Base-by-base conservation (phyloP, 352 stramenopile species). In the Thalassiosira hispida region DNA sequence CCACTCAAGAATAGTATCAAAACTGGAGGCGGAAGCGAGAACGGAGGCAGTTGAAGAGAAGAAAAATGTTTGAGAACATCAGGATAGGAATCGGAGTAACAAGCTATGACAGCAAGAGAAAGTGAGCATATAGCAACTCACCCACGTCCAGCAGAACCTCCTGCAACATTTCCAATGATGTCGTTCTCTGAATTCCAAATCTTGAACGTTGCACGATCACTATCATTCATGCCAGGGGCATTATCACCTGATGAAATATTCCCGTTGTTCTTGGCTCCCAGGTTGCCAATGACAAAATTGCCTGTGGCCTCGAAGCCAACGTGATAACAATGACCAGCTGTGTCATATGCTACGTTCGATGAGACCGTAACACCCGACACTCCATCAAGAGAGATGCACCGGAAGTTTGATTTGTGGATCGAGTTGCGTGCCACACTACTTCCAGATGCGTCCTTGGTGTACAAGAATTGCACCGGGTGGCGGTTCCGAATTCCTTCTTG, bases 371-470 rank as follows among this genome's bases (percentile, higher is more conserved):
- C 67, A 40, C 83, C 79, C 29, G 77, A 81, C 7, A 74, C 73
- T 12, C 83, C 83, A 27, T 89, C 73, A 29, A 89, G 61, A 0
- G 52, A 55, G 29, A 89, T 78, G 46, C 83, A 86, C 3, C 83
- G 64, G 29, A 73, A 44, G 5, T 79, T 59, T 1, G 73, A 83
- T 20, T 79, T 31, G 11, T 66, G 78, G 12, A 89, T 83, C 1
- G 71, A 66, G 47, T 89, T 89, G 18, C 64, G 62, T 14, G 72
- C 66, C 31, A 89, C 73, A n/a, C 51, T 76, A 35, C 73, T 79
- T 12, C 81, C 81, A 29, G 56, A n/a, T 2, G 84, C 53, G 46
- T 75, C 23, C 3, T 61, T 52, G 29, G 69, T 77, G 55, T 82
- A 89, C 12, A 84, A 57, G 5, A 89, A 76, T 47, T 86, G 73